phyloP scores from a whole-genome alignment of 768 basidiomycete species.

The Vararia minispora region DNA sequence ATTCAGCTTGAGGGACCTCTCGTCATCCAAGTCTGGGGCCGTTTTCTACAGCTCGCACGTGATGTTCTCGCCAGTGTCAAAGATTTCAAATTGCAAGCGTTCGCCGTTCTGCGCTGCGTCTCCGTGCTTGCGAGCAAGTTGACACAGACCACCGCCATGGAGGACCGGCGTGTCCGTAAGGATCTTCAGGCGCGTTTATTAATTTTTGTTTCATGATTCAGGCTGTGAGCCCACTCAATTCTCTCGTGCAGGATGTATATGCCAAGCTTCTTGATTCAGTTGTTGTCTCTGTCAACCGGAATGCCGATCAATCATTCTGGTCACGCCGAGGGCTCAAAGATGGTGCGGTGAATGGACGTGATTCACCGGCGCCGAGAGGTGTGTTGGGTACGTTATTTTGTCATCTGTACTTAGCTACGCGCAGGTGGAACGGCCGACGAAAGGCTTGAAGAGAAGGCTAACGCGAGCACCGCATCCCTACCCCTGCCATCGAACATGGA shows the following conservation, averaged over 20 bases:
- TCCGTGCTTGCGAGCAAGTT: constrained; percentile 75
- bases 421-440: no score
- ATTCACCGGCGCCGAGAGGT: constrained; percentile 58
- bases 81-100: constrained; percentile 62
- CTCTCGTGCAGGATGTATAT: constrained; percentile 55
- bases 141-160: constrained; percentile 81
- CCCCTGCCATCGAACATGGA: constrained; percentile 29
- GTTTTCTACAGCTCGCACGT: constrained; percentile 66
- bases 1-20: constrained; percentile 78
- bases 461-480: constrained; percentile 31
- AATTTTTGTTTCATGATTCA: not conserved
- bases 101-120: constrained; percentile 63
- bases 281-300: constrained; percentile 60
- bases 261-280: constrained; percentile 77
- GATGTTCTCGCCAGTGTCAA: constrained; percentile 58
- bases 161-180: constrained; percentile 78
- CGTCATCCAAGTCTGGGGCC: constrained; percentile 85
- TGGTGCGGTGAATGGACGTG: constrained; percentile 50
- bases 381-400: constrained; percentile 7
- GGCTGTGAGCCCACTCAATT: not conserved
- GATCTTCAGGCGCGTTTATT: constrained; percentile 63
- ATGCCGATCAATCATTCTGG: constrained; percentile 71
- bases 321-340: constrained; percentile 62
- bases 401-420: no score
- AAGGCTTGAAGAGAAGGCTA: constrained; percentile 53